Evolutionary conservation across 768 basidiomycete species (phyloP).

Genomic region (Termitomyces sp.): DNA sequence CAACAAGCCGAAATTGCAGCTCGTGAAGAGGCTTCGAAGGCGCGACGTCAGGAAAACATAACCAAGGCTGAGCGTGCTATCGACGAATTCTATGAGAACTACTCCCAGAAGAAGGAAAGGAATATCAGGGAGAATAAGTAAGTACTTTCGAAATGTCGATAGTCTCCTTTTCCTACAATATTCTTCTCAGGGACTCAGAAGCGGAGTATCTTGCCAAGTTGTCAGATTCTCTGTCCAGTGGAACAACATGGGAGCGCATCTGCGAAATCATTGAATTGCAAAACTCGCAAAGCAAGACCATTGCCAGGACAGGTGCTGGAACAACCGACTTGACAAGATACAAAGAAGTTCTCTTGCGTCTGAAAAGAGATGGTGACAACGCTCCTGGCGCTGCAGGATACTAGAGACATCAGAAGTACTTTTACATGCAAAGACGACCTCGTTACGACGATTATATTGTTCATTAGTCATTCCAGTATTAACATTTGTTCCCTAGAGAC

Average conservation of each 20-base stretch:
- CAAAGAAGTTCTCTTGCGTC: conserved; percentile 86
- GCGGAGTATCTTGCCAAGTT: conserved; percentile 71
- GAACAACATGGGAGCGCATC: conserved; percentile 97
- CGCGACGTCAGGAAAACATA: conserved; percentile 77
- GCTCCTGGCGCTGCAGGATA: conserved; percentile 95
- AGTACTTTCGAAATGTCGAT: conserved; percentile 16
- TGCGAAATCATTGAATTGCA: conserved; percentile 80
- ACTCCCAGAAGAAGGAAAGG: conserved; percentile 83
- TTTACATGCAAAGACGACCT: neutral
- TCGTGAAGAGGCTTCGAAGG: conserved; percentile 77
- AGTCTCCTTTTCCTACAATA: neutral
- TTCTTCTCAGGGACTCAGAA: conserved; percentile 69
- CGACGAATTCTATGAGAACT: conserved; percentile 87
- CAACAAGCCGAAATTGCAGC: conserved; percentile 79
- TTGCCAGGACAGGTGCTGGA: conserved; percentile 78
- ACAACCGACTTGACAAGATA: conserved; percentile 87
- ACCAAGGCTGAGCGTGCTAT: conserved; percentile 80
- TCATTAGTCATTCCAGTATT: neutral
- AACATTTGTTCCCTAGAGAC: neutral
- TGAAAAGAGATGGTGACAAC: conserved; percentile 85
- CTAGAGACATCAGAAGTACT: conserved; percentile 30
- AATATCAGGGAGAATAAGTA: conserved; percentile 96
- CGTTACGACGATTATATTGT: neutral
- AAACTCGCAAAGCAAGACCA: conserved; percentile 97
- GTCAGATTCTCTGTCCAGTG: conserved; percentile 72